These are phyloP conservation scores for Salvia miltiorrhiza DNA, from an alignment of 257 asterid genomes.

Conservation along the genomic window DNA sequence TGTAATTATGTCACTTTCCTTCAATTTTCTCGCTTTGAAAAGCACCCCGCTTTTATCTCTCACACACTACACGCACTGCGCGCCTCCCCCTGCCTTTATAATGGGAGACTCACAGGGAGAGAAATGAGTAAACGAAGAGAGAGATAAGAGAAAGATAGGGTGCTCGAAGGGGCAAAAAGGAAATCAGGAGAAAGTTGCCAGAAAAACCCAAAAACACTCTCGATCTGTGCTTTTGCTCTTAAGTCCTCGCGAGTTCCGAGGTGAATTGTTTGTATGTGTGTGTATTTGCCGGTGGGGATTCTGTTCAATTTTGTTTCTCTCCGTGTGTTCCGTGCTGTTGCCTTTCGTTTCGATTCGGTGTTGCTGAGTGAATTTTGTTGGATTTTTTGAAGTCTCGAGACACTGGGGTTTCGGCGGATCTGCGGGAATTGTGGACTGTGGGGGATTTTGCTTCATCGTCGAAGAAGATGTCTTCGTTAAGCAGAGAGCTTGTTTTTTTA, in stretches of 20 bases:
- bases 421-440: conserved; percentile 23
- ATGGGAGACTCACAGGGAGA: conserved; percentile 19
- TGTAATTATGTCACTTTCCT: background rate
- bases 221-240: conserved; percentile 22
- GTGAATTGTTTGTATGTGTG: background rate
- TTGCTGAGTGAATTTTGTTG: conserved; percentile 19
- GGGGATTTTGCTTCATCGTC: conserved; percentile 10
- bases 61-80: conserved; percentile 27
- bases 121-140: conserved; percentile 10
- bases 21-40: conserved; percentile 13
- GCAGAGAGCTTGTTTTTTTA: conserved; percentile 52
- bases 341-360: background rate
- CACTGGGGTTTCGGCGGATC: conserved; percentile 32
- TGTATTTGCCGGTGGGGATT: conserved; percentile 2
- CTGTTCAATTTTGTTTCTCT: conserved; percentile 5
- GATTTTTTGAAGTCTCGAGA: conserved; percentile 8
- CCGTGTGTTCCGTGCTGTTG: background rate
- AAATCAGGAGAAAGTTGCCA: background rate
- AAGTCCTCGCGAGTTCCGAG: conserved; percentile 18
- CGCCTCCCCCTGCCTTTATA: conserved; percentile 20
- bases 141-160: background rate
- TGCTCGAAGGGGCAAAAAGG: conserved; percentile 12
- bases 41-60: conserved; percentile 23
- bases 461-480: conserved; percentile 40
- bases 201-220: conserved; percentile 19